Percentiles rank a stretch among this genome's conserved stretches.
phyloP scores from a whole-genome alignment of 306 rosid genomes.

The Quercus berberidifolia region DNA sequence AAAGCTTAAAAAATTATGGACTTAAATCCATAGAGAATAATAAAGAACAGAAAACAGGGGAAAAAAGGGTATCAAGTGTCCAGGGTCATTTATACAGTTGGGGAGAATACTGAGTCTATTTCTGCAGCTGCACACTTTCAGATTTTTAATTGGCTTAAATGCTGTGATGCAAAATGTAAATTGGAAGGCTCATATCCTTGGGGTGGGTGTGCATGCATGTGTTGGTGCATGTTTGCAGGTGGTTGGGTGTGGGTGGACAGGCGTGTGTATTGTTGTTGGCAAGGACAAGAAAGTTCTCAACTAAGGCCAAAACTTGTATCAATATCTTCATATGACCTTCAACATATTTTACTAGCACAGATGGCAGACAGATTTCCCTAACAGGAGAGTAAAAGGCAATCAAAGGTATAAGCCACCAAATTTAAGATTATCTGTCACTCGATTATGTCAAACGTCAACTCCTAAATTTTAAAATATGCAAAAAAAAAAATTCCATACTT shows the following conservation, averaged over 20 bases:
- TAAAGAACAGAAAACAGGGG: background rate
- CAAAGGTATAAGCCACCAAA: background rate
- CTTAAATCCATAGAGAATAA: background rate
- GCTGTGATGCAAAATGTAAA: background rate
- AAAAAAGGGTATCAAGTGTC: background rate
- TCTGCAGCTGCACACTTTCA: background rate
- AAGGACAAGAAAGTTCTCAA: background rate
- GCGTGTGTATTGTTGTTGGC: background rate
- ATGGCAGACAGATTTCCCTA: background rate
- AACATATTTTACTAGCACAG: background rate
- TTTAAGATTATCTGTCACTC: background rate
- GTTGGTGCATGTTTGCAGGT: background rate
- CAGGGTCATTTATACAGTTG: background rate
- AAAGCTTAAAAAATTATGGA: slow-evolving; percentile 4
- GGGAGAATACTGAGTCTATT: background rate
- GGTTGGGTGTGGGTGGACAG: background rate
- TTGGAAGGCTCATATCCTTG: background rate
- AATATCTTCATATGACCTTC: background rate
- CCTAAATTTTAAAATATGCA: background rate
- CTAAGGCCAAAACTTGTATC: background rate
- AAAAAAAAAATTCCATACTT: background rate
- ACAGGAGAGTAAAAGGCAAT: too few species aligned
- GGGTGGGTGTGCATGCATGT: background rate
- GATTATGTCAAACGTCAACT: background rate
- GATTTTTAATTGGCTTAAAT: background rate